Evolutionary conservation across 2,329 filamentous ascomycete species (phyloP).

Genomic region (Arthrobotrys entomopaga): DNA sequence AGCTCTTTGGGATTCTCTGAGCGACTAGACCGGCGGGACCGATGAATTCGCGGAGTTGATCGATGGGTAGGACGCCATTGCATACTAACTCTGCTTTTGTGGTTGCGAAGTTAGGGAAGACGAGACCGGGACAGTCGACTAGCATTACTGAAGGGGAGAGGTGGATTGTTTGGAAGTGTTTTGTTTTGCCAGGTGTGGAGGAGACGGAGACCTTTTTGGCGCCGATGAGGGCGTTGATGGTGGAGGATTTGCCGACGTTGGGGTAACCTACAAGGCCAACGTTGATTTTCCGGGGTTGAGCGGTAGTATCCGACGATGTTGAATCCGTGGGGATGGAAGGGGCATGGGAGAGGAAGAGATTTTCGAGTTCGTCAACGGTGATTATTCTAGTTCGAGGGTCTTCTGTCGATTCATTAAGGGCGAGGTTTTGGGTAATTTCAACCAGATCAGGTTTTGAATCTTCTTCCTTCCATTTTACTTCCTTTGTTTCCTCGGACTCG

Average conservation of each 20-base stretch:
- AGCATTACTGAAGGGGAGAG: slow-evolving; percentile 88
- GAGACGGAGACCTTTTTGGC: slow-evolving; percentile 99
- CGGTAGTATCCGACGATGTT: slow-evolving; percentile 1
- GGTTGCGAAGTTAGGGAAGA: slow-evolving; percentile 96
- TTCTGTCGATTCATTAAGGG: slow-evolving; percentile 59
- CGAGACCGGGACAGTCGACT: slow-evolving; percentile 97
- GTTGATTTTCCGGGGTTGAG: slow-evolving; percentile 65
- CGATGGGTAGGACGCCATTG: slow-evolving; percentile 93
- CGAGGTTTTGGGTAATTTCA: slow-evolving; percentile 35
- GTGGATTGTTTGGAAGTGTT: slow-evolving; percentile 98
- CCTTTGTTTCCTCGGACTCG: slow-evolving; percentile 59
- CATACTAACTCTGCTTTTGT: slow-evolving; percentile 97
- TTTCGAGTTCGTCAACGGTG: slow-evolving; percentile 73
- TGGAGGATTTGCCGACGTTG: slow-evolving; percentile 98
- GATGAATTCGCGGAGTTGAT: slow-evolving; percentile 91
- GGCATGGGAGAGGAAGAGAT: slow-evolving; percentile 41
- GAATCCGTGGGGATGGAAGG: slow-evolving; percentile 17
- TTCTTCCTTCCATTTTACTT: slow-evolving; percentile 59
- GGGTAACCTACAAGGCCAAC: slow-evolving; percentile 96
- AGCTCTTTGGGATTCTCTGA: slow-evolving; percentile 83
- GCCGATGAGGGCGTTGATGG: slow-evolving; percentile 98
- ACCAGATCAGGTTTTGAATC: slow-evolving; percentile 59
- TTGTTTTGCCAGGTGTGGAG: slow-evolving; percentile 96
- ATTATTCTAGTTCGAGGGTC: slow-evolving; percentile 60
- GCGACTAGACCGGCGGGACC: slow-evolving; percentile 86